Percentiles rank a stretch among this genome's conserved stretches.
Conservation (phyloP, 2,329 filamentous ascomycete species). For the Fusarium sp. region DNA sequence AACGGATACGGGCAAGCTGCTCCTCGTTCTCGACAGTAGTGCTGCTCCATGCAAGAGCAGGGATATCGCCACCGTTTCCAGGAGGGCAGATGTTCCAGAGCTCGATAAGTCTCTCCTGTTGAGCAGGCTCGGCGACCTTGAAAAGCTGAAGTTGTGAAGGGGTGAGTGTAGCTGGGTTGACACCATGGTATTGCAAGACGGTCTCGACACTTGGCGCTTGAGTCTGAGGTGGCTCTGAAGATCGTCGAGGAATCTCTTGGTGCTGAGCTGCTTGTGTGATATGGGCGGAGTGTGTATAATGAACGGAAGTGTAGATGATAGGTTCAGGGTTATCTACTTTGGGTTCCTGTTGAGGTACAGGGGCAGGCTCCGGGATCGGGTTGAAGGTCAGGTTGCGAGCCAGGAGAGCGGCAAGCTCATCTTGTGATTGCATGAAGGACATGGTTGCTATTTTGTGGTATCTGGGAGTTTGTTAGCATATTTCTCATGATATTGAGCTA, state of each 20-base stretch:
- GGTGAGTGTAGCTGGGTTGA: constrained; percentile 77
- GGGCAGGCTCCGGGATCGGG: constrained; percentile 44
- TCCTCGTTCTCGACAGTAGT: constrained; percentile 69
- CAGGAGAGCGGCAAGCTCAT: constrained; percentile 86
- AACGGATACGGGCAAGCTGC: constrained; percentile 70
- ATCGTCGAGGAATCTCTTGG: constrained; percentile 57
- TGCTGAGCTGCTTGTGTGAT: constrained; percentile 48
- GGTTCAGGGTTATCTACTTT: constrained; percentile 53
- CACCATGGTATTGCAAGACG: constrained; percentile 73
- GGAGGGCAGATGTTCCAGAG: constrained; percentile 88
- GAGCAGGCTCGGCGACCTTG: constrained; percentile 76
- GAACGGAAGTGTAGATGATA: constrained; percentile 80
- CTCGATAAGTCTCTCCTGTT: constrained; percentile 81
- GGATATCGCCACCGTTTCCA: constrained; percentile 65
- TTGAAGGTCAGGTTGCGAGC: constrained; percentile 78
- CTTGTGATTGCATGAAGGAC: constrained; percentile 73
- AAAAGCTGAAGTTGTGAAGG: constrained; percentile 83
- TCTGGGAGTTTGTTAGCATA: constrained; percentile 27
- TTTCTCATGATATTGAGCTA: not conserved
- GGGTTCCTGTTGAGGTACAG: constrained; percentile 44
- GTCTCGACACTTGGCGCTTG: constrained; percentile 65
- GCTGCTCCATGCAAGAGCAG: constrained; percentile 64
- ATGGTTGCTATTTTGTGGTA: constrained; percentile 45
- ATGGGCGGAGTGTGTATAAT: constrained; percentile 87
- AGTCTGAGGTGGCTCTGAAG: constrained; percentile 63